A percentile compares a stretch with the other conserved stretches of the same genome.
phyloP scores from a whole-genome alignment of 2,329 filamentous ascomycete species.

The Gaeumannomyces sp. region DNA sequence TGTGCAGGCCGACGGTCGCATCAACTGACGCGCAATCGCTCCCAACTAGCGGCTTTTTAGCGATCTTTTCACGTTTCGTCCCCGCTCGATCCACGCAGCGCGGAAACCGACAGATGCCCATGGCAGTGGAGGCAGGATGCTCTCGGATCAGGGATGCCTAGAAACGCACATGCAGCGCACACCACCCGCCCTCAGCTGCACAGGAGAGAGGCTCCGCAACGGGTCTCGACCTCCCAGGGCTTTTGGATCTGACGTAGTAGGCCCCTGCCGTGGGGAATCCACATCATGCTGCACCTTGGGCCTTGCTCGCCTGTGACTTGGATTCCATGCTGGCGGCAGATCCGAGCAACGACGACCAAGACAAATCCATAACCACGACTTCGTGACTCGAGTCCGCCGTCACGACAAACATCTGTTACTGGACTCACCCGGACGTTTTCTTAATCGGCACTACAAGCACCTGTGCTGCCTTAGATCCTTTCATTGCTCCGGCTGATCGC shows the following conservation, averaged over 20 bases:
- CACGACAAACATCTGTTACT: background rate
- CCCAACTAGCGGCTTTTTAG: background rate
- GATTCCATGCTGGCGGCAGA: background rate
- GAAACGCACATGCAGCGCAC: too few relatives aligned
- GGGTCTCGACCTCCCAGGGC: background rate
- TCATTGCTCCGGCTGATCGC: background rate
- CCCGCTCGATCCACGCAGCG: background rate
- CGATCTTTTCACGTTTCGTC: background rate
- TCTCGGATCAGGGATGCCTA: too few relatives aligned
- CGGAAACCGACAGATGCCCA: background rate
- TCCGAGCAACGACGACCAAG: background rate
- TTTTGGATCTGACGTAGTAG: background rate
- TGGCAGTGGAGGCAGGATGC: too few relatives aligned
- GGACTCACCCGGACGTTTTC: too few relatives aligned
- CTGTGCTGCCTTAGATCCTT: background rate
- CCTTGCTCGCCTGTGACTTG: background rate
- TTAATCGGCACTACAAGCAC: background rate
- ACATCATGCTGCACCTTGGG: background rate
- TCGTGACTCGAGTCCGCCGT: background rate
- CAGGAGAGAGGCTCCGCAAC: background rate
- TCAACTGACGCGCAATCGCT: background rate
- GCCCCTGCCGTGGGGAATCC: background rate
- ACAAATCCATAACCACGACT: background rate
- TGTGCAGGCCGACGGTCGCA: too few relatives aligned
- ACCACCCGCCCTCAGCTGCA: too few relatives aligned